Conservation (phyloP, 2,329 filamentous ascomycete genomes). For the Pseudophaeomoniella oleicola region DNA sequence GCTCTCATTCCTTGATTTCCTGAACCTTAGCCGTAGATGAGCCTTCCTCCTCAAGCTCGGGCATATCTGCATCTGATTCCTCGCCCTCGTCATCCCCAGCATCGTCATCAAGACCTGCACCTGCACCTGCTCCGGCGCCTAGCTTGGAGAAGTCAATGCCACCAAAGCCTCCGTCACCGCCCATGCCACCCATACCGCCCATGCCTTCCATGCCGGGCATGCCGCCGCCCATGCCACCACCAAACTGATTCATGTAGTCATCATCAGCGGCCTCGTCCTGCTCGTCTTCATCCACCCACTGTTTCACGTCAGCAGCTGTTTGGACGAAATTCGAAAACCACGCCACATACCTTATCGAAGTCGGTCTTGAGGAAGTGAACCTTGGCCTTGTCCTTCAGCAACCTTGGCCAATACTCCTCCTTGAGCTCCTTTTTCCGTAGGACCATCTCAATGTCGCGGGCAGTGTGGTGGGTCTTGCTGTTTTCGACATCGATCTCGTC, state of each 20-base stretch:
- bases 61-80: constrained; percentile 71
- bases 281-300: constrained; percentile 97
- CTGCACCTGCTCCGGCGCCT: constrained; percentile 41
- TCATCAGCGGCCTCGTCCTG: constrained; percentile 81
- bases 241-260: constrained; percentile 43
- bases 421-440: constrained; percentile 94
- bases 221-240: constrained; percentile 37
- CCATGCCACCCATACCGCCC: constrained; percentile 26
- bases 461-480: constrained; percentile 77
- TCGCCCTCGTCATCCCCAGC: constrained; percentile 36
- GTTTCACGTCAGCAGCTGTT: constrained; percentile 1
- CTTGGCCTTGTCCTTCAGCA: constrained; percentile 82
- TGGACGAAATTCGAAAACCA: neutral
- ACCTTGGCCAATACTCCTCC: constrained; percentile 87
- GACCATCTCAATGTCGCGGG: constrained; percentile 77
- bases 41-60: constrained; percentile 56
- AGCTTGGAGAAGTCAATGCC: constrained; percentile 94
- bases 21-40: neutral
- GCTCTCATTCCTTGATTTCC: too few species aligned
- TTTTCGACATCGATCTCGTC: constrained; percentile 76
- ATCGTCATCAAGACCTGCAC: constrained; percentile 19
- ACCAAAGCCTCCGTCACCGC: constrained; percentile 56
- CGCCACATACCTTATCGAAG: constrained; percentile 71
- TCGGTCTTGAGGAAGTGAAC: constrained; percentile 95
- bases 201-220: constrained; percentile 32